Evolutionary conservation across 2,329 filamentous ascomycete genomes (phyloP).

Genomic region (Epichloe amarillans): DNA sequence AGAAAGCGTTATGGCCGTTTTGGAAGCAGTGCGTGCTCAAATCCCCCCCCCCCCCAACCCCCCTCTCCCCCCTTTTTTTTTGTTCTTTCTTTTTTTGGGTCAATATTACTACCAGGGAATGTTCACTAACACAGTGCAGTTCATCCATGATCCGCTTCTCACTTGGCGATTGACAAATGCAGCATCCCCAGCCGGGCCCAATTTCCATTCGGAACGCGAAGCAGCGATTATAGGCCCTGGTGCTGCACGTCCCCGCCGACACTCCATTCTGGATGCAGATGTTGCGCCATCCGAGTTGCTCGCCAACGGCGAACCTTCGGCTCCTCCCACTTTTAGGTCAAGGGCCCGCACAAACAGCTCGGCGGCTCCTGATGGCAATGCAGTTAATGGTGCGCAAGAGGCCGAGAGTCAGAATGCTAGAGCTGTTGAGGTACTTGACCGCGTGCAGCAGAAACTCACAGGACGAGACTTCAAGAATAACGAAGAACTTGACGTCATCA

Average conservation of each 20-base stretch:
- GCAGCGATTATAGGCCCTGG: slow-evolving; percentile 34
- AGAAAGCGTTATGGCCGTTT: slow-evolving; percentile 93
- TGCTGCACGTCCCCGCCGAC: slow-evolving; percentile 43
- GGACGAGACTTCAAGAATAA: slow-evolving; percentile 80
- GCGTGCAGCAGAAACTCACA: slow-evolving; percentile 91
- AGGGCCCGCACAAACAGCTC: slow-evolving; percentile 50
- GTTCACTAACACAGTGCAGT: slow-evolving; percentile 38
- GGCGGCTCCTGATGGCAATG: slow-evolving; percentile 22
- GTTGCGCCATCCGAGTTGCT: slow-evolving; percentile 46
- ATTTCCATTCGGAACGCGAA: slow-evolving; percentile 51
- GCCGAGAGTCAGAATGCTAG: slow-evolving; percentile 84
- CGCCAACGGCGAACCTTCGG: slow-evolving; percentile 30
- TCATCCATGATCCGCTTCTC: slow-evolving; percentile 97
- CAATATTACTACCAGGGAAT: too few species aligned
- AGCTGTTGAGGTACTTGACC: slow-evolving; percentile 77
- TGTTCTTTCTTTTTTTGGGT: background rate
- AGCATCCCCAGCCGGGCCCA: slow-evolving; percentile 50
- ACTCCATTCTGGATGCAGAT: slow-evolving; percentile 55
- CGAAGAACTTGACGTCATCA: slow-evolving; percentile 72
- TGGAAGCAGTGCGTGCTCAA: slow-evolving; percentile 73
- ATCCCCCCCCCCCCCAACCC: too few species aligned
- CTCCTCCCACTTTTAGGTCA: slow-evolving; percentile 33
- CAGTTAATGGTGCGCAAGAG: slow-evolving; percentile 30
- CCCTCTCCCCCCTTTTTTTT: fast-evolving
- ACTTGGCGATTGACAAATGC: slow-evolving; percentile 78